Evolutionary conservation across 148 eudicot species (phyloP), one percentile per base, ranked within the genome.

Genomic region (Rhododendron vialii): DNA sequence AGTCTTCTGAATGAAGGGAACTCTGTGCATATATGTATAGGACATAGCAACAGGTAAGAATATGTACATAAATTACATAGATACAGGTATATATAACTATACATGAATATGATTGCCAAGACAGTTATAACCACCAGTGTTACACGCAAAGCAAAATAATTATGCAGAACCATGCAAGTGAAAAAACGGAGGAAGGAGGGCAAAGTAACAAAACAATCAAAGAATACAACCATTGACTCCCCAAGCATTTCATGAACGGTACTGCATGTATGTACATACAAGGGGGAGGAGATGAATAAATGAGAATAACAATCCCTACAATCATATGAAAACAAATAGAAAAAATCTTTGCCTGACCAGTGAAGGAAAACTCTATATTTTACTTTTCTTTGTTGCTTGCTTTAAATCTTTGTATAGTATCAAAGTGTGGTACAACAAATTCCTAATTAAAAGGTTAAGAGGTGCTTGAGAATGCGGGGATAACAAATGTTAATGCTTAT

Each of bases 1-100:
- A 83, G 87, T 87, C 82, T 90, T 89, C 91, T 87, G 43, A 81
- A 85, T 47, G 88, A 80, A 71, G 91, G 90, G 87, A 91, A 88
- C 15, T 84, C 88, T 6, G 86, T 89, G 51, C 86, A 92, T 65
- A 92, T 65, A 65, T 88, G 83, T 74, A 43, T 74, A 17, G 12
- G 3, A 83, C 59, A 48, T 15, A 78, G 71, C 47, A 84, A 85
- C 41, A 33, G 41, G 28, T 41, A 71, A 59, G 30, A 45, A 75
- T 22, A 73, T 30, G 59, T 8, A 36, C 15, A 22, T 73, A 69
- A 28, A 69, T 14, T 28, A 69, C 75, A 69, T 4, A 69, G 17
- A 69, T 28, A 30, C 33, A 28, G 36, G 35, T 69, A 69, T 30
- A 12, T 3, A 30, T 3, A 30, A 69, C 33, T 30, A 69, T 12